Base-by-base conservation (phyloP, 2,329 filamentous ascomycete genomes). In the Clathrospora elynae region DNA sequence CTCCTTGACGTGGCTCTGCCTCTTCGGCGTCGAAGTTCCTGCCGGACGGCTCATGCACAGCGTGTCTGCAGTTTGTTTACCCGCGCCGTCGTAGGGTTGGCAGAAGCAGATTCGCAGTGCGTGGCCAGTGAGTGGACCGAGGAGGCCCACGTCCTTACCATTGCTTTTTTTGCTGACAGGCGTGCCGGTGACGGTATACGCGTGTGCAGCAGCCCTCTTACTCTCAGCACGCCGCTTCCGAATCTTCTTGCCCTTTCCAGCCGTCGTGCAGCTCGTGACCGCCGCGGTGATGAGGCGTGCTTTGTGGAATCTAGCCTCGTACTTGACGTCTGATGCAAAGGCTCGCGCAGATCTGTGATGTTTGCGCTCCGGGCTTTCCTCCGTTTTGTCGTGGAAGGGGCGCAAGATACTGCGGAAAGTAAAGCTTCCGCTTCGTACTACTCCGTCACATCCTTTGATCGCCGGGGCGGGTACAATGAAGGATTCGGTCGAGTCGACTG, bases 51-150 rank as follows among this genome's bases (percentile, higher is more conserved):
- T 28, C 30, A 36, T 46, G 37, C 49, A 49, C 3, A 25, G 18
- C 13, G 24, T 32, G 13, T 46, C 34, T 29, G 23, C 18, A 23
- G 42, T 46, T 3, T 19, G 14, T 19, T 41, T 46, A 10, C 53
- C 56, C 13, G 46, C 56, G 18, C 53, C 59, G 42, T 67, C 67
- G 20, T 59, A 61, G 17, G 66, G 66, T 40, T 70, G 65, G 35
- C 67, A 70, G 42, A 70, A 70, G 52, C 65, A 70, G 6, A 64
- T 49, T 5, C 65, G 50, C 35, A 70, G 29, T 9, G 50, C 40
- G 32, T 64, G 58, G 3, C 56, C 64, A 12, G 59, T 41, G 14
- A 48, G 42, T 14, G 53, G 42, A 20, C 47, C 43, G 18, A 50
- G 23, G 22, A 31, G 22, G 11, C 39, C 46, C 25, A 19, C 14